Evolutionary conservation across 768 basidiomycete genomes (phyloP).

Genomic region (Phlebiopsis flavidoalba): DNA sequence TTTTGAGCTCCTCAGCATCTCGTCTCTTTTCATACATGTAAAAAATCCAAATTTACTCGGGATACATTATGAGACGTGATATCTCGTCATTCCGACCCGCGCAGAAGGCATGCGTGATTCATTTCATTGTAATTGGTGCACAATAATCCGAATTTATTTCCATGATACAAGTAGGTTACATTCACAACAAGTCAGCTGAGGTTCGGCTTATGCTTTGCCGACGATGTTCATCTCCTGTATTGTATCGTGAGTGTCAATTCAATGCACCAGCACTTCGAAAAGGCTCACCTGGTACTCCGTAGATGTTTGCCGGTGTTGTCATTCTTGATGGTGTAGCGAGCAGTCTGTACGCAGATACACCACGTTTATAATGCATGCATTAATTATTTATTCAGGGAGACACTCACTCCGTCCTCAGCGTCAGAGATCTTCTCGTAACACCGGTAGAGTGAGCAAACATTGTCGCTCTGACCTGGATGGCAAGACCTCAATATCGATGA

Average conservation of each 20-base stretch:
- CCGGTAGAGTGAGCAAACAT: conserved; percentile 35
- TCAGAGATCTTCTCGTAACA: conserved; percentile 26
- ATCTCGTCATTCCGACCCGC: too few relatives aligned
- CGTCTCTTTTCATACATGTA: too few relatives aligned
- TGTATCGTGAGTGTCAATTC: not conserved
- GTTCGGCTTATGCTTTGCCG: conserved; percentile 15
- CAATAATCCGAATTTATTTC: too few relatives aligned
- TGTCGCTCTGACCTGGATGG: conserved; percentile 24
- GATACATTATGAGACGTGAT: too few relatives aligned
- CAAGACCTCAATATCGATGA: not conserved
- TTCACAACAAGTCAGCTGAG: too few relatives aligned
- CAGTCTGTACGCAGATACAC: conserved; percentile 18
- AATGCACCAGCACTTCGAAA: not conserved
- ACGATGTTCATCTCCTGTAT: conserved; percentile 35
- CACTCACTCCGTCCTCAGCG: conserved; percentile 29
- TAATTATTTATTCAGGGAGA: not conserved
- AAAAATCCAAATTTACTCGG: too few relatives aligned
- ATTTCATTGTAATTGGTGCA: too few relatives aligned
- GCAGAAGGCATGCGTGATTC: too few relatives aligned
- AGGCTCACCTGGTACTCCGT: conserved; percentile 32
- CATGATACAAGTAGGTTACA: too few relatives aligned
- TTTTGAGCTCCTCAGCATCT: too few relatives aligned
- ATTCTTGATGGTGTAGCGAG: conserved; percentile 35
- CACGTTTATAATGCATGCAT: not conserved
- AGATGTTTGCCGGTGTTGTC: conserved; percentile 37